These are phyloP conservation scores for Vanrija pseudolonga DNA, from an alignment of 1,284 basidiomycete species.

Conservation along the genomic window DNA sequence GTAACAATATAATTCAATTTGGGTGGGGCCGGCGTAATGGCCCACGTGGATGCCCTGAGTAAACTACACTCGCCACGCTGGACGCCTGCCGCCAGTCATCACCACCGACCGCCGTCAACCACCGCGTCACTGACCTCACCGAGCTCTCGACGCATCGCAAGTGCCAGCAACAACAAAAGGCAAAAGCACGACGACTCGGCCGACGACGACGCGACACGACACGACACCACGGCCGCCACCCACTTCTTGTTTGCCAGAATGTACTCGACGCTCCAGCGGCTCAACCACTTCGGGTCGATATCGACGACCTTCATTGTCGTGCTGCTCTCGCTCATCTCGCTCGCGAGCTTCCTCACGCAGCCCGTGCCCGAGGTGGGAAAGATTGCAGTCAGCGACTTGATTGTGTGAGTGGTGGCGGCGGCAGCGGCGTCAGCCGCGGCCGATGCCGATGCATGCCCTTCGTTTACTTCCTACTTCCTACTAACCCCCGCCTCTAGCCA, in stretches of 20 bases:
- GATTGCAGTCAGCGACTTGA: constrained; percentile 42
- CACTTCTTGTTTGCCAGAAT: constrained; percentile 22
- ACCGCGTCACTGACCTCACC: background rate
- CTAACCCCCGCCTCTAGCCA: constrained; percentile 24
- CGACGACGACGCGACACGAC: too few species aligned
- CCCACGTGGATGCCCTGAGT: too few species aligned
- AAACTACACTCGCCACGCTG: too few species aligned
- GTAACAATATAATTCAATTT: too few species aligned
- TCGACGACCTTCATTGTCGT: constrained; percentile 47
- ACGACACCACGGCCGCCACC: too few species aligned
- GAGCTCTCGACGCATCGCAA: too few species aligned
- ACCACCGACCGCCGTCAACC: too few species aligned
- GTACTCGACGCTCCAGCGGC: constrained; percentile 46
- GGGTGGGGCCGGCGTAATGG: too few species aligned
- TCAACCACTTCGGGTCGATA: constrained; percentile 47
- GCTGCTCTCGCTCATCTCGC: constrained; percentile 45
- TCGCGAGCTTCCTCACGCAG: constrained; percentile 38
- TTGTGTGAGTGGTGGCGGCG: constrained; percentile 35
- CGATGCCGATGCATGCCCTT: too few species aligned
- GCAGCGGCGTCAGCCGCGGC: too few species aligned
- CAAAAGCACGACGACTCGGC: too few species aligned
- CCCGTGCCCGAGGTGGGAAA: constrained; percentile 33
- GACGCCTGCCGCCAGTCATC: background rate
- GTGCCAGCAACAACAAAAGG: too few species aligned
- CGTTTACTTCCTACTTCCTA: background rate